phyloP scores from a whole-genome alignment of 768 basidiomycete species.

The Trametes cubensis region DNA sequence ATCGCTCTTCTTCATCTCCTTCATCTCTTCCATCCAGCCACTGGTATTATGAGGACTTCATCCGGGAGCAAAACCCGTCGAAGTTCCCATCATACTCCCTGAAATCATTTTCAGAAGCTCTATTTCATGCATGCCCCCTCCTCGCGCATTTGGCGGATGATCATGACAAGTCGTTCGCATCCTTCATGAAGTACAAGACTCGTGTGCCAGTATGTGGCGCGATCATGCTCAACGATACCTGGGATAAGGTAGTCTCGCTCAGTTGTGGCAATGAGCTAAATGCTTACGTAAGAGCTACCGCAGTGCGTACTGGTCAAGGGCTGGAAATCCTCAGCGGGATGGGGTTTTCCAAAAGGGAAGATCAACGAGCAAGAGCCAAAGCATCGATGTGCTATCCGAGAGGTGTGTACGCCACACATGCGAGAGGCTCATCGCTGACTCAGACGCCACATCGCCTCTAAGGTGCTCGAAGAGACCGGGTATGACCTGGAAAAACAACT shows the following conservation, averaged over 20 bases:
- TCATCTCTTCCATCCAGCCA: slow-evolving; percentile 57
- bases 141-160: slow-evolving; percentile 82
- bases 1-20: background rate
- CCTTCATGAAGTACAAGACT: slow-evolving; percentile 96
- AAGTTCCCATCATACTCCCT: slow-evolving; percentile 85
- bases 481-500: slow-evolving; percentile 80
- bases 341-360: slow-evolving; percentile 99
- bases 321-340: slow-evolving; percentile 94
- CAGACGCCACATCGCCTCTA: slow-evolving; percentile 15
- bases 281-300: slow-evolving; percentile 17
- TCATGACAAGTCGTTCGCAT: slow-evolving; percentile 83
- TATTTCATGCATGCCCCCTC: slow-evolving; percentile 85
- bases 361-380: slow-evolving; percentile 93
- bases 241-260: slow-evolving; percentile 77
- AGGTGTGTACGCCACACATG: slow-evolving; percentile 53
- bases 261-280: slow-evolving; percentile 14
- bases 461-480: slow-evolving; percentile 98
- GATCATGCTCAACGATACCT: slow-evolving; percentile 88
- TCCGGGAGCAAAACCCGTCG: slow-evolving; percentile 82
- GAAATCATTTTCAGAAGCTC: slow-evolving; percentile 90
- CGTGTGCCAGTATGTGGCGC: slow-evolving; percentile 97
- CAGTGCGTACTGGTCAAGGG: slow-evolving; percentile 98
- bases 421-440: slow-evolving; percentile 5
- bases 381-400: slow-evolving; percentile 84
- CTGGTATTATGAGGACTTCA: slow-evolving; percentile 99